Evolutionary conservation across 176 grass and related monocot genomes (phyloP).

Genomic region (Bonia amplexicaulis): DNA sequence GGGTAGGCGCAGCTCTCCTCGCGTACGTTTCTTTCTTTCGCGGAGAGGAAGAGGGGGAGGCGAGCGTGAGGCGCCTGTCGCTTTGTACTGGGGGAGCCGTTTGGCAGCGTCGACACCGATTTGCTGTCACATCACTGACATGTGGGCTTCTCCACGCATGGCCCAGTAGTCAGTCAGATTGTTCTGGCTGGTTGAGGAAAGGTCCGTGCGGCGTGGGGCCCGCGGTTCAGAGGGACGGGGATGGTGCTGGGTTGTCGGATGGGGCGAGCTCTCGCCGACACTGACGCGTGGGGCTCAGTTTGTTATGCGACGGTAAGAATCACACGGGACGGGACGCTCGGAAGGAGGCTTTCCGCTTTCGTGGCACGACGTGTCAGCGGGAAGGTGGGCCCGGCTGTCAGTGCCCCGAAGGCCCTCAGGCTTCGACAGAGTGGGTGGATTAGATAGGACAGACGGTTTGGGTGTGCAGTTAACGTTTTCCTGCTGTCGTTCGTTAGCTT

Average conservation of each 20-base stretch:
- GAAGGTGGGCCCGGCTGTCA: not conserved
- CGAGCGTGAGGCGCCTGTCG: slow-evolving; percentile 34
- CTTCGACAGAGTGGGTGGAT: not conserved
- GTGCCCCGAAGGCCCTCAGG: not conserved
- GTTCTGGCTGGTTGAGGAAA: accelerated
- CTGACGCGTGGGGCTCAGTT: slow-evolving; percentile 4
- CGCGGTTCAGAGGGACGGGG: not conserved
- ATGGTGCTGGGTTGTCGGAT: not conserved
- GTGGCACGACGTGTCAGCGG: not conserved
- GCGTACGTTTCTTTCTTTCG: slow-evolving; percentile 26
- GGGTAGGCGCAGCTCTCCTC: slow-evolving; percentile 21
- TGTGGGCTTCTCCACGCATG: accelerated
- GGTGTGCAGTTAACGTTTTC: too few relatives aligned
- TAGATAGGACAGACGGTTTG: too few relatives aligned
- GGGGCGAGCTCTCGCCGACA: not conserved
- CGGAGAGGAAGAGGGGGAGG: not conserved
- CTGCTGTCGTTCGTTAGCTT: too few relatives aligned
- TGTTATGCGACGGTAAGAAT: not conserved
- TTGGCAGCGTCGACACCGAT: not conserved
- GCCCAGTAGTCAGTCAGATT: not conserved
- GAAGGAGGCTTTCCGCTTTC: not conserved
- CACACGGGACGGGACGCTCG: not conserved
- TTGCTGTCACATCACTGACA: not conserved
- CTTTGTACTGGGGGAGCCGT: not conserved
- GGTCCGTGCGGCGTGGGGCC: not conserved